phyloP scores from a whole-genome alignment of 2,329 filamentous ascomycete genomes.

The Cadophora luteo-olivacea region DNA sequence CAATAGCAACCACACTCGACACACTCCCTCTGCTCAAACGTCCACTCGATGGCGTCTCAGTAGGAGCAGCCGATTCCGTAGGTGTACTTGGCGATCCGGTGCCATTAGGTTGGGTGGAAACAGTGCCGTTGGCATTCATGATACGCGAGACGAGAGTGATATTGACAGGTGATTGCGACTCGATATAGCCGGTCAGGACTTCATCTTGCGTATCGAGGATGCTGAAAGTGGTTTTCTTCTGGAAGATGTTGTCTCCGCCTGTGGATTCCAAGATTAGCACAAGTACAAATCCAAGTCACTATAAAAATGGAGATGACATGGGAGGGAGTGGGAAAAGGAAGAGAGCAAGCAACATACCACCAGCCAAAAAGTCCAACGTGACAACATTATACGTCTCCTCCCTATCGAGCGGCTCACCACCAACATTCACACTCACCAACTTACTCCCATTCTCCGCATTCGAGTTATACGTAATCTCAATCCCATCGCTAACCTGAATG shows the following conservation, averaged over 20 bases:
- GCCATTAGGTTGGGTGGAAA: background rate
- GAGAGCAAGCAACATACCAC: slow-evolving; percentile 31
- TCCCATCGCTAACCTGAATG: slow-evolving; percentile 62
- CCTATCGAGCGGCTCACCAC: slow-evolving; percentile 53
- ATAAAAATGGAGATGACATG: too few species aligned
- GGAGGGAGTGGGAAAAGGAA: background rate
- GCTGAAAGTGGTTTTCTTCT: slow-evolving; percentile 48
- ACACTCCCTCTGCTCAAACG: background rate
- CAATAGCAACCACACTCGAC: background rate
- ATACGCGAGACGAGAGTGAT: slow-evolving; percentile 27
- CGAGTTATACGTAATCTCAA: slow-evolving; percentile 64
- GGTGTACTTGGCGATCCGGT: background rate
- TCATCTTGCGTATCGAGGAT: slow-evolving; percentile 60
- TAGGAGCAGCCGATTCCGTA: background rate
- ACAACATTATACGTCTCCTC: slow-evolving; percentile 60
- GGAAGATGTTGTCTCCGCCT: slow-evolving; percentile 67
- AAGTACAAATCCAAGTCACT: too few species aligned
- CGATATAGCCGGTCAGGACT: slow-evolving; percentile 58
- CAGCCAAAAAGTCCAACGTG: slow-evolving; percentile 68
- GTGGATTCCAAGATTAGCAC: background rate
- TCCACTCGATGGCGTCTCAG: slow-evolving; percentile 5
- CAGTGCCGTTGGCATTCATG: slow-evolving; percentile 23
- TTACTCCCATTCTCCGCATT: slow-evolving; percentile 54
- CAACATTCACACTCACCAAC: slow-evolving; percentile 60
- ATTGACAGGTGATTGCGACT: slow-evolving; percentile 33